Evolutionary conservation across 345 rosid genomes (phyloP), one percentile per base, ranked within the genome.

Genomic region (Kernera saxatilis): DNA sequence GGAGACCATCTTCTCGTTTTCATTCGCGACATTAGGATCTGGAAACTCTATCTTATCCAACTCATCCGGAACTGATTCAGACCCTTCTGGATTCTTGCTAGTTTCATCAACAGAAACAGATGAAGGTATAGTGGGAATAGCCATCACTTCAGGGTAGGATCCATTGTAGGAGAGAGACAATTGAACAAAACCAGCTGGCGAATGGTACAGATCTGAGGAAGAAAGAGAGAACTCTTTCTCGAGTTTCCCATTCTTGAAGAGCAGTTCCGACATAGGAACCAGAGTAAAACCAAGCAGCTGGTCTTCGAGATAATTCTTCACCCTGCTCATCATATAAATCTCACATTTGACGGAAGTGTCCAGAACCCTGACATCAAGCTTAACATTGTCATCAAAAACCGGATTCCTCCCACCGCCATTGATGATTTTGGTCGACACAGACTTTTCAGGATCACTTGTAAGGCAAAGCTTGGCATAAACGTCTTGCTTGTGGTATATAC

Each of bases 401-500:
- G 99, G 98, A 78, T 95, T 88, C 85, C 92, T 87, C 60, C 99
- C 99, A 59, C 99, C 99, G 12, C 98, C 99, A 49, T 95, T 95
- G 78, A 95, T 92, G 87, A 82, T 92, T 58, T 87, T 92, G 82
- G 99, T 85, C 39, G 98, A 83, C 45, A 82, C 92, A 1, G 87
- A 72, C 81, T 67, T 82, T 57, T 90, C 91, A 15, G 98, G 99
- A 64, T 91, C 88, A 71, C 84, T 84, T 21, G 97, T 92, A 58
- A 95, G 82, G 72, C 96, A 90, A 78, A 92, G 81, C 91, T 90
- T 95, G 55, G 98, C 98, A 80, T 95, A 95, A 70, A 95, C 99
- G 76, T 95, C 99, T 76, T 95, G 99, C 83, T 95, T 95, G 78
- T 95, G 99, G 87, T 95, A 95, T 81, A 95, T 95, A 86, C 99